Conservation (phyloP, 148 eudicot species). For the Fagopyrum tataricum region DNA sequence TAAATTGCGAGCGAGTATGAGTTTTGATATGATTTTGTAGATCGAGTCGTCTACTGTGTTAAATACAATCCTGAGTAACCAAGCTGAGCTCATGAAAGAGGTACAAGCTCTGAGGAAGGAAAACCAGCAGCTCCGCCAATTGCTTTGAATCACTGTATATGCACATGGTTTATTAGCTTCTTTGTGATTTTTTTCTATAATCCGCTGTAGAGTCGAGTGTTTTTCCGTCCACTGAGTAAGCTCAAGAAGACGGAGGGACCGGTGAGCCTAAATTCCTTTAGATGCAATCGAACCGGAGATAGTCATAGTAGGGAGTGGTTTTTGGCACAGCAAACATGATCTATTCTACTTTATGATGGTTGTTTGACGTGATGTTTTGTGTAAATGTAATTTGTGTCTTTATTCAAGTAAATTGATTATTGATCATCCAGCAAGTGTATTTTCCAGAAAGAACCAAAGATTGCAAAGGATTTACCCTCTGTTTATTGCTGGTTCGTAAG, state of each 20-base stretch:
- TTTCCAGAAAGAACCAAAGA: no score
- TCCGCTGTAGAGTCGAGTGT: not conserved
- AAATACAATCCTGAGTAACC: constrained; percentile 63
- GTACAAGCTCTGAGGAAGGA: constrained; percentile 58
- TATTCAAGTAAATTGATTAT: not conserved
- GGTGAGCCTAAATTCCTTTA: not conserved
- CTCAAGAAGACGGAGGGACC: not conserved
- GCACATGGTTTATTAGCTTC: not conserved
- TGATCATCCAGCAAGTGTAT: not conserved
- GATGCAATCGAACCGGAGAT: not conserved
- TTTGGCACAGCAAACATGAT: not conserved
- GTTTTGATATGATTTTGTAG: constrained; percentile 25
- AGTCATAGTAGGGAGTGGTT: not conserved
- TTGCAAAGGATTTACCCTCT: not conserved
- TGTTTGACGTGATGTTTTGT: not conserved
- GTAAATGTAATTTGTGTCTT: not conserved
- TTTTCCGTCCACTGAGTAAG: not conserved
- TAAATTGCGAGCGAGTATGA: not conserved
- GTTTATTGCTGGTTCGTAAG: not conserved
- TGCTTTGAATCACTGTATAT: constrained; percentile 35
- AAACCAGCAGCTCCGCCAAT: constrained; percentile 65
- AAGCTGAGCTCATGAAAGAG: constrained; percentile 71
- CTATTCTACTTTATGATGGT: not conserved
- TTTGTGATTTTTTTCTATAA: not conserved
- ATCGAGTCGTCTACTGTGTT: constrained; percentile 58